These are phyloP conservation scores for Boechera retrofracta DNA, from an alignment of 345 rosid genomes.

Conservation along the genomic window DNA sequence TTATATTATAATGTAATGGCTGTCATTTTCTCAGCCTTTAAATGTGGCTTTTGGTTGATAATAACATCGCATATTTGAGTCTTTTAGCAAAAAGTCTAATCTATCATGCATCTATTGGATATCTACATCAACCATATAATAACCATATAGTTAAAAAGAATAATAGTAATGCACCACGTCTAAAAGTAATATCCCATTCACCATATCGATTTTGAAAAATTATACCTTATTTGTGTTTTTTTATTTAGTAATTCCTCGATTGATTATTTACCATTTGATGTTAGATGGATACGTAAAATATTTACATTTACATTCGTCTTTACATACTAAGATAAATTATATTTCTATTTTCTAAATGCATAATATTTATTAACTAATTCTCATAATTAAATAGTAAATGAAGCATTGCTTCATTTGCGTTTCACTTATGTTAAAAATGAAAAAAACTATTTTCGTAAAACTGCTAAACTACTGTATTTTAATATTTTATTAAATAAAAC, in stretches of 20 bases:
- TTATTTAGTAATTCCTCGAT: neutral
- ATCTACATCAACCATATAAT: slow-evolving; percentile 42
- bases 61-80: slow-evolving; percentile 46
- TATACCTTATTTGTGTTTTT: neutral
- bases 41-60: slow-evolving; percentile 50
- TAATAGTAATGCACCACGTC: slow-evolving; percentile 35
- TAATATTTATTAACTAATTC: neutral
- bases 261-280: neutral
- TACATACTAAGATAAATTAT: neutral
- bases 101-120: slow-evolving; percentile 28
- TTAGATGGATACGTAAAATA: neutral
- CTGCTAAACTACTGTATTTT: neutral
- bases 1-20: slow-evolving; percentile 41
- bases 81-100: slow-evolving; percentile 42
- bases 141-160: slow-evolving; percentile 32
- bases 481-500: neutral
- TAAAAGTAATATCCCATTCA: slow-evolving; percentile 30
- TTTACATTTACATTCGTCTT: slow-evolving; percentile 12
- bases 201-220: neutral
- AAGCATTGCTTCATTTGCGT: neutral
- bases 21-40: slow-evolving; percentile 48
- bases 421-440: neutral
- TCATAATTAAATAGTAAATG: neutral
- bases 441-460: neutral
- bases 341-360: neutral